A percentile compares a stretch with the other conserved stretches of the same genome.
Evolutionary conservation across 2,329 filamentous ascomycete species (phyloP).

Genomic region (Penicillium glabrum): DNA sequence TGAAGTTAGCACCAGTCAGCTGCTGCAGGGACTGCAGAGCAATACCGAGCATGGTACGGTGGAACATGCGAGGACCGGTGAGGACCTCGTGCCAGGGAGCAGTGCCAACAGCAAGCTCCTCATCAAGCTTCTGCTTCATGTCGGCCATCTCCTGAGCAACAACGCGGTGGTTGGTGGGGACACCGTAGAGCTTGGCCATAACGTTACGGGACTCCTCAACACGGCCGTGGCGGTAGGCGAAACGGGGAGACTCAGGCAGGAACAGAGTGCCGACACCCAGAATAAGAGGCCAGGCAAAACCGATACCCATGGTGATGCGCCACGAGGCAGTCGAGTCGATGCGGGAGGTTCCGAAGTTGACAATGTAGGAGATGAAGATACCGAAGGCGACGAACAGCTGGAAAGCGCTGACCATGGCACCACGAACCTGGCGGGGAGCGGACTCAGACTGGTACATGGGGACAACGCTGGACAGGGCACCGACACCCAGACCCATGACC

Average conservation of each 20-base stretch:
- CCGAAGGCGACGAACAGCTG: slow-evolving; percentile 53
- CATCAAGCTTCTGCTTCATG: slow-evolving; percentile 60
- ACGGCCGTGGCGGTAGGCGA: slow-evolving; percentile 56
- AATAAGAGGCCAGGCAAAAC: slow-evolving; percentile 58
- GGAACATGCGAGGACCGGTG: slow-evolving; percentile 49
- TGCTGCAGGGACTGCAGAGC: slow-evolving; percentile 50
- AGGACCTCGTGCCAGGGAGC: slow-evolving; percentile 47
- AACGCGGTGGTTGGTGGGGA: slow-evolving; percentile 55
- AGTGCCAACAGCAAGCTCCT: slow-evolving; percentile 47
- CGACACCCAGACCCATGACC: slow-evolving; percentile 49
- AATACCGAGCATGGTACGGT: slow-evolving; percentile 48
- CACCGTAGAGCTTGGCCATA: slow-evolving; percentile 57
- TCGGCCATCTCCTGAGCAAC: slow-evolving; percentile 57
- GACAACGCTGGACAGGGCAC: slow-evolving; percentile 47
- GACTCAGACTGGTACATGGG: slow-evolving; percentile 52
- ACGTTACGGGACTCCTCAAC: slow-evolving; percentile 53
- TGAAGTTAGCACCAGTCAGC: slow-evolving; percentile 51
- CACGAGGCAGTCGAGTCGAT: slow-evolving; percentile 45
- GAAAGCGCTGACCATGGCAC: slow-evolving; percentile 50
- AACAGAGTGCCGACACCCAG: slow-evolving; percentile 57
- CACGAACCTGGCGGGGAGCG: slow-evolving; percentile 48
- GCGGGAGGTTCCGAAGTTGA: slow-evolving; percentile 49
- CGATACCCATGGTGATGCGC: slow-evolving; percentile 57
- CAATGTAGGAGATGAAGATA: slow-evolving; percentile 50
- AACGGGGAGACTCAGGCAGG: slow-evolving; percentile 60